Conservation (phyloP, 106 monocot species). For the Acanthochlamys bracteata region DNA sequence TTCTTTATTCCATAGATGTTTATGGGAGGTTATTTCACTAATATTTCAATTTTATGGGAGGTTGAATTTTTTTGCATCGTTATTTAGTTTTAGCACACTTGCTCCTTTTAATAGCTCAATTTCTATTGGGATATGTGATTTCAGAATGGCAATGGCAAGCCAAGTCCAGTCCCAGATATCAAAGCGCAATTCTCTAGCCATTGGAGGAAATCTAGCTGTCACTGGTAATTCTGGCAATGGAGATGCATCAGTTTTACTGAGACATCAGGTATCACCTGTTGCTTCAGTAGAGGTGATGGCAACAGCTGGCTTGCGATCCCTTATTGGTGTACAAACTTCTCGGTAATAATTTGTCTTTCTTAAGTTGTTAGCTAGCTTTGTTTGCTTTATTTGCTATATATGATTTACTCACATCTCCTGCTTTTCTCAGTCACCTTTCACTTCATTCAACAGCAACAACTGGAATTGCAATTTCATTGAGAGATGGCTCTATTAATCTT, state of each 20-base stretch:
- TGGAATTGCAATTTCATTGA: constrained; percentile 60
- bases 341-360: constrained; percentile 34
- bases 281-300: constrained; percentile 87
- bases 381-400: constrained; percentile 1
- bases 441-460: constrained; percentile 79
- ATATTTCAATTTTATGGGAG: too few relatives aligned
- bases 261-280: constrained; percentile 69
- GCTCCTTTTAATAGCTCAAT: background rate
- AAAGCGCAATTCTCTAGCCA: constrained; percentile 46
- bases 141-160: constrained; percentile 4
- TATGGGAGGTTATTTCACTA: too few relatives aligned
- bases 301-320: constrained; percentile 57
- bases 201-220: constrained; percentile 84
- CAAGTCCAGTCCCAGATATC: constrained; percentile 58
- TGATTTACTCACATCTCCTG: constrained; percentile 7
- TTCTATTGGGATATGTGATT: background rate
- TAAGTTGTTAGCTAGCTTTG: background rate
- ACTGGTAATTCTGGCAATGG: constrained; percentile 66
- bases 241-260: constrained; percentile 49
- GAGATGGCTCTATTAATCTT: constrained; percentile 82
- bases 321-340: constrained; percentile 66
- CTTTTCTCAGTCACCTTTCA: constrained; percentile 67
- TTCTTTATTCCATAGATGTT: too few relatives aligned
- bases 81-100: background rate
- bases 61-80: background rate